Base-by-base conservation (phyloP, 1,139 yeast species). In the Sugiyamaella xylanicola region DNA sequence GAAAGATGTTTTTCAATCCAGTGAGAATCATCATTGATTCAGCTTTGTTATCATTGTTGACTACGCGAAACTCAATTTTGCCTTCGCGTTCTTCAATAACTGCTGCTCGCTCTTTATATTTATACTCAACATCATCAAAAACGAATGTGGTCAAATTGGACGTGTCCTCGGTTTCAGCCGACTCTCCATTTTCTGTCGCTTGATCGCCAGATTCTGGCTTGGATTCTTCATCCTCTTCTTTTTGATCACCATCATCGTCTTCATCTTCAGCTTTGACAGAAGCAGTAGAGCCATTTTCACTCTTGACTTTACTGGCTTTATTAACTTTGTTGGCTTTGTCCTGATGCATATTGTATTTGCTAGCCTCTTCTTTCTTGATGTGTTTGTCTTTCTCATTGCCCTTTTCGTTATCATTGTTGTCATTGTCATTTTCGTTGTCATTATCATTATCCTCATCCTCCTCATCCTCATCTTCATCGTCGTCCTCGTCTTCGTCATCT, bases 1-100 rank as follows among this genome's bases (percentile, higher is more conserved):
- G 99, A 71, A 95, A 93, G 65, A 93, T 93, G 71, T 93, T 93
- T 73, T 95, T 93, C 59, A 93, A 74, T 0, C 99, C 99, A 0
- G 98, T 93, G 63, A 93, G 76, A 47, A 95, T 93, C 78, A 95
- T 90, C 77, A 93, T 76, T 70, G 83, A 89, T 65, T 95, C 99
- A 62, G 81, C 79, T 2, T 92, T 79, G 67, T 92, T 89, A 70
- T 93, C 99, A 72, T 93, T 93, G 71, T 93, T 93, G 36, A 93
- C 99, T 50, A 93, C 99, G 56, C 98, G 78, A 66, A 93, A 93
- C 70, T 92, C 97, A 59, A 93, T 93, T 62, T 86, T 84, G 0
- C 96, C 96, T 59, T 89, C 95, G 59, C 86, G 81, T 67, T 93
- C 99, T 69, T 92, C 99, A 17, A 91, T 78, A 2, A 92, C 98